Conservation (phyloP, 2,329 filamentous ascomycete species). For the Elsinoe batatas region DNA sequence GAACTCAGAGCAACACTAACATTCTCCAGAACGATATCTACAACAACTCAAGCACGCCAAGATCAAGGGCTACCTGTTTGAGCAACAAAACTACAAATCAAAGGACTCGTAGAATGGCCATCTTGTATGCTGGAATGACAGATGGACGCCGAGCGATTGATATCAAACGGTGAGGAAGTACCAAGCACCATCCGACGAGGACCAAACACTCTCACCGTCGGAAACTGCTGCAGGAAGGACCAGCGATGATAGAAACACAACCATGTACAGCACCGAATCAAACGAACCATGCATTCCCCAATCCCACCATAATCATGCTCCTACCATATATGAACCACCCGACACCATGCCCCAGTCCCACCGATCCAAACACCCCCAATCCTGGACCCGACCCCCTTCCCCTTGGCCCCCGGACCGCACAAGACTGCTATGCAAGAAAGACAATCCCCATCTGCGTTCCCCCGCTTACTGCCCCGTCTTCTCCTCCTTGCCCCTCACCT, state of each 20-base stretch:
- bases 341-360: background rate
- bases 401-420: background rate
- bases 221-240: too few relatives aligned
- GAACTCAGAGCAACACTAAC: background rate
- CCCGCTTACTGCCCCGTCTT: background rate
- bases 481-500: slow-evolving; percentile 19
- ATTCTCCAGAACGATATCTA: slow-evolving; percentile 61
- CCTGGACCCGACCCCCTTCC: background rate
- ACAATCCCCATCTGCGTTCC: background rate
- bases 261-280: slow-evolving; percentile 5
- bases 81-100: slow-evolving; percentile 65
- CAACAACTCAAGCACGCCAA: slow-evolving; percentile 66
- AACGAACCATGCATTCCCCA: background rate
- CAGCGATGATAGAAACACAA: background rate
- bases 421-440: slow-evolving; percentile 5
- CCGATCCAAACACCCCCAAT: background rate
- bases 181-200: too few relatives aligned
- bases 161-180: background rate
- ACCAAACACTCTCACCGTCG: too few relatives aligned
- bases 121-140: background rate
- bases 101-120: slow-evolving; percentile 30
- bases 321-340: background rate
- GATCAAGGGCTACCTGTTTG: slow-evolving; percentile 67
- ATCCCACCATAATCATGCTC: background rate
- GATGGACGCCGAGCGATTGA: too few relatives aligned